Evolutionary conservation across 768 basidiomycete genomes (phyloP).

Genomic region (Serendipita sp.): DNA sequence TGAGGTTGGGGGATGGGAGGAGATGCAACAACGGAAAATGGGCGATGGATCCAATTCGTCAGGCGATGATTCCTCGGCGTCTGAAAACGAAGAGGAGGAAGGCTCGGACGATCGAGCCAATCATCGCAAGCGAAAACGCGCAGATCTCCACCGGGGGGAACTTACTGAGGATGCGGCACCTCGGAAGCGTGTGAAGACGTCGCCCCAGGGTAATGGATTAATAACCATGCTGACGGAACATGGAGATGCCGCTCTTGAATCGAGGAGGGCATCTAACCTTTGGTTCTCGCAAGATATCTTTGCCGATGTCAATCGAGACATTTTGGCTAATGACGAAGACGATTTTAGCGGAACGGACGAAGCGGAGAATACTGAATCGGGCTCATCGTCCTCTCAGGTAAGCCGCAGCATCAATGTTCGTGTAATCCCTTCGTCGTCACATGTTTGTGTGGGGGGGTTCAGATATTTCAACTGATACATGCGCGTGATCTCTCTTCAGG

Average conservation of each 20-base stretch:
- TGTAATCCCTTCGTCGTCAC: too few species aligned
- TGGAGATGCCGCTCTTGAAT: constrained; percentile 17
- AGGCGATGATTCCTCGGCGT: constrained; percentile 26
- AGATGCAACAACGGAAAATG: constrained; percentile 40
- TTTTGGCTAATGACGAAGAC: constrained; percentile 29
- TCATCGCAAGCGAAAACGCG: constrained; percentile 30
- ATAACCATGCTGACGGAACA: constrained; percentile 32
- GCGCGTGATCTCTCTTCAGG: background rate
- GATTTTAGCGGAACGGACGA: constrained; percentile 24
- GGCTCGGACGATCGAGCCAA: constrained; percentile 23
- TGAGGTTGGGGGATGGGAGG: constrained; percentile 56
- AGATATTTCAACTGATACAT: too few species aligned
- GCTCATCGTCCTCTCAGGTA: background rate
- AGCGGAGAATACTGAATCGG: constrained; percentile 17
- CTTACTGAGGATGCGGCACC: constrained; percentile 33
- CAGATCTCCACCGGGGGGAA: constrained; percentile 13
- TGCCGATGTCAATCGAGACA: constrained; percentile 30
- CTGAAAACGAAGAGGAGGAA: constrained; percentile 32
- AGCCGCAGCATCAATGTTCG: background rate
- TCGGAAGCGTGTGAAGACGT: background rate
- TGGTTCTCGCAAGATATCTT: constrained; percentile 97
- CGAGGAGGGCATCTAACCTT: constrained; percentile 51
- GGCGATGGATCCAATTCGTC: constrained; percentile 18
- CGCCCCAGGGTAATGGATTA: constrained; percentile 17
- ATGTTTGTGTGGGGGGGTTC: too few species aligned